Base-by-base conservation (phyloP, 2,329 filamentous ascomycete genomes). In the Daldinia eschscholtzii region DNA sequence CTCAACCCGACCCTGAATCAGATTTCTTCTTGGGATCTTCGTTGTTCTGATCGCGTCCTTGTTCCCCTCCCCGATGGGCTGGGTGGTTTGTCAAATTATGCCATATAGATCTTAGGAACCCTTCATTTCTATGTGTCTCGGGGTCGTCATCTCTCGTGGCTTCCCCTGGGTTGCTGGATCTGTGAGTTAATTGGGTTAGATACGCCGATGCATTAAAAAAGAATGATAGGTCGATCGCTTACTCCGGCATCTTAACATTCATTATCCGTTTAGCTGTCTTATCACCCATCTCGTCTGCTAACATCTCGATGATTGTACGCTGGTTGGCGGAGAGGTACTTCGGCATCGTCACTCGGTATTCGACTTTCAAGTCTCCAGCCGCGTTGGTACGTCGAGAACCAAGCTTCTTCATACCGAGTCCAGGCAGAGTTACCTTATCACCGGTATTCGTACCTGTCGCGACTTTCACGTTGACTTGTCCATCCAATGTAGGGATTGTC, bases 221-320 rank as follows among this genome's bases (percentile, higher is more conserved):
- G 12, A 28, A 44, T 6, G 58, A 20, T 18, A 6, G 13, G 28
- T 57, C 44, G 23, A 48, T 60, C 52, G 79, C 86, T 83, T 82
- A 89, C 87, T 80, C 80, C 60, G 78, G 75, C 72, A 79, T 85
- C 64, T 85, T 84, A 76, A 97, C 83, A 77, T 97, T 95, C 94
- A 99, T 98, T 64, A 97, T 89, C 52, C 96, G 88, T 83, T 93
- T 96, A 37, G 96, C 96, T 30, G 89, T 93, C 84, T 94, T 94
- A 81, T 99, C 96, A 42, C 88, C 91, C 89, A 99, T 92, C 83
- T 99, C 96, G 76, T 99, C 94, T 6, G 96, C 96, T 72, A 99
- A 88, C 89, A 98, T 95, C 83, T 99, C 96, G 50, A 97, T 83
- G 66, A 99, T 92, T 0, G 93, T 97, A 61, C 96, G 88, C 83